phyloP scores from a whole-genome alignment of 192 early-diverging fungal species.

The Coemansia sp. region DNA sequence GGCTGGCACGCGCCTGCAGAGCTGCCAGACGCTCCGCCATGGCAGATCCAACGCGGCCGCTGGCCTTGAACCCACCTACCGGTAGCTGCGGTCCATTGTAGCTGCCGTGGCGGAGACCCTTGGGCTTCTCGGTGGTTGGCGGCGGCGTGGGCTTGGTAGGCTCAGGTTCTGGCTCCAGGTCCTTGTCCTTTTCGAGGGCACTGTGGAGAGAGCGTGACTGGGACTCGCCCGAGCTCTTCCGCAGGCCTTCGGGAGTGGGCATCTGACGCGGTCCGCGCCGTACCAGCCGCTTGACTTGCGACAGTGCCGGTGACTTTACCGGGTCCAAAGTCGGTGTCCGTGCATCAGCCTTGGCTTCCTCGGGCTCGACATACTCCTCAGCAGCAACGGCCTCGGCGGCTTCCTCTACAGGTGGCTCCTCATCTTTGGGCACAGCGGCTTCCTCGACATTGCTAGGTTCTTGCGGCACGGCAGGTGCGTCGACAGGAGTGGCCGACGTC shows the following conservation, averaged over 20 bases:
- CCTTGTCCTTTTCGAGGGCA: slow-evolving; percentile 38
- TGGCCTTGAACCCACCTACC: slow-evolving; percentile 41
- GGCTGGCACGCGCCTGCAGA: slow-evolving; percentile 31
- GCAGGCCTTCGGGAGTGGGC: slow-evolving; percentile 42
- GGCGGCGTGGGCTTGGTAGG: slow-evolving; percentile 6
- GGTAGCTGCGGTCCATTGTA: slow-evolving; percentile 35
- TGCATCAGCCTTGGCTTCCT: background rate
- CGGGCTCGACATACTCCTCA: slow-evolving; percentile 1
- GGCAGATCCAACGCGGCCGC: slow-evolving; percentile 32
- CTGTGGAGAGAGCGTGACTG: slow-evolving; percentile 35
- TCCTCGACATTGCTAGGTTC: background rate
- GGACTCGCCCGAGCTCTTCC: slow-evolving; percentile 32
- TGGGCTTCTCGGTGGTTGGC: slow-evolving; percentile 27
- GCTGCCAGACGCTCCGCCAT: slow-evolving; percentile 48
- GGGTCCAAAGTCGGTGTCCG: slow-evolving; percentile 19
- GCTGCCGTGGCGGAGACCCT: slow-evolving; percentile 13
- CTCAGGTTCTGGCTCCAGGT: slow-evolving; percentile 11
- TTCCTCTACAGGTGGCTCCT: background rate
- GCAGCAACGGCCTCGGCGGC: background rate
- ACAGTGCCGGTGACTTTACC: slow-evolving; percentile 29
- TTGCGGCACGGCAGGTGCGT: background rate
- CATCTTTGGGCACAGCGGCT: background rate
- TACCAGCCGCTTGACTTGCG: slow-evolving; percentile 36
- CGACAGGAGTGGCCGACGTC: background rate
- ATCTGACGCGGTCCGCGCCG: slow-evolving; percentile 41